phyloP scores from a whole-genome alignment of 2,329 filamentous ascomycete genomes.

The Fusarium sp. region DNA sequence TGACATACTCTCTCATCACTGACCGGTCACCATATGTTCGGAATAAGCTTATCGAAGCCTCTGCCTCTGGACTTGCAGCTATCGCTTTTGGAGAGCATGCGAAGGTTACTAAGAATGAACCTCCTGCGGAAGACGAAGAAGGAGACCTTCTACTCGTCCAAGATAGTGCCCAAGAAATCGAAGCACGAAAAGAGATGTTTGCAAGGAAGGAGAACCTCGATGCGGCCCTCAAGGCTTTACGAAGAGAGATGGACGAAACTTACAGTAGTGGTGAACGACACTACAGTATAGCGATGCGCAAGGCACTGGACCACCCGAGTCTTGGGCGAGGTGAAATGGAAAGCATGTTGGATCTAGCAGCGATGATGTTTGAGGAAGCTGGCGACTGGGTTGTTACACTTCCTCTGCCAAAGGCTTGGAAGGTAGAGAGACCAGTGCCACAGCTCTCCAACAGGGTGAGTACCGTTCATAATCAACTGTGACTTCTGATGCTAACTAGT shows the following conservation, averaged over 20 bases:
- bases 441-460: slow-evolving; percentile 57
- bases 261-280: slow-evolving; percentile 57
- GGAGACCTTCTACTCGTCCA: slow-evolving; percentile 59
- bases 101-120: slow-evolving; percentile 60
- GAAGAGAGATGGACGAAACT: slow-evolving; percentile 61
- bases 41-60: slow-evolving; percentile 70
- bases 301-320: slow-evolving; percentile 58
- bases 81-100: slow-evolving; percentile 75
- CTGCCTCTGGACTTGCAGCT: slow-evolving; percentile 72
- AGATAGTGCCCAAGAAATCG: slow-evolving; percentile 64
- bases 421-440: slow-evolving; percentile 54
- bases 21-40: slow-evolving; percentile 76
- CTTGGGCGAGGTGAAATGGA: slow-evolving; percentile 61
- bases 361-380: slow-evolving; percentile 64
- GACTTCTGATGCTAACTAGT: slow-evolving; percentile 36
- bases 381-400: slow-evolving; percentile 60
- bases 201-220: slow-evolving; percentile 75
- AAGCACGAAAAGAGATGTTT: slow-evolving; percentile 73
- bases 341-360: slow-evolving; percentile 60
- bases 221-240: slow-evolving; percentile 64
- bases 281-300: slow-evolving; percentile 60
- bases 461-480: not conserved
- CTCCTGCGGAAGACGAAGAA: slow-evolving; percentile 55
- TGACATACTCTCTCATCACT: slow-evolving; percentile 72
- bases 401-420: slow-evolving; percentile 60